Conservation (phyloP, 2,329 filamentous ascomycete species). For the Calycina marina region DNA sequence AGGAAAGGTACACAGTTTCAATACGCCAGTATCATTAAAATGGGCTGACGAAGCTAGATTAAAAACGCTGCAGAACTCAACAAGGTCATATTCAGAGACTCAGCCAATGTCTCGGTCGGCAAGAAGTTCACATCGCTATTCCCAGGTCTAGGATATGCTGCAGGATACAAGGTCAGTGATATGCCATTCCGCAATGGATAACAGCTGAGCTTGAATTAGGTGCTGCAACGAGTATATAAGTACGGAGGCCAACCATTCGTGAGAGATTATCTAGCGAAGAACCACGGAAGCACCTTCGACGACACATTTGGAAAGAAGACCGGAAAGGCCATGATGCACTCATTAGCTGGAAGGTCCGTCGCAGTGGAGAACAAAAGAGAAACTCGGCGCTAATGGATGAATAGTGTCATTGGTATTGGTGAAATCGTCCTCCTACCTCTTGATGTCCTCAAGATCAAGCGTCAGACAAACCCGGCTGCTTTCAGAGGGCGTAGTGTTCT, state of each 20-base stretch:
- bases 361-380: too few species aligned
- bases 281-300: conserved; percentile 79
- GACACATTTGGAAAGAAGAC: conserved; percentile 87
- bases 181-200: conserved; percentile 1
- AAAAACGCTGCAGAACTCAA: conserved; percentile 54
- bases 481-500: conserved; percentile 89
- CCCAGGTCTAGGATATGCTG: conserved; percentile 91
- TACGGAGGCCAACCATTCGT: conserved; percentile 95
- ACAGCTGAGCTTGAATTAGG: conserved; percentile 28
- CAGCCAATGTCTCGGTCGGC: conserved; percentile 52
- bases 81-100: conserved; percentile 85
- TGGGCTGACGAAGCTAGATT: conserved; percentile 30
- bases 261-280: conserved; percentile 67
- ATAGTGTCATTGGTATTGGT: conserved; percentile 83
- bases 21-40: background rate
- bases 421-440: conserved; percentile 91
- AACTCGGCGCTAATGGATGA: conserved; percentile 4
- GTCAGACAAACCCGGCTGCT: conserved; percentile 96
- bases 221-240: conserved; percentile 95
- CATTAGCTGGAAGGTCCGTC: conserved; percentile 71
- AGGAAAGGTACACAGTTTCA: conserved; percentile 41
- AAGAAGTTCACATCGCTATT: conserved; percentile 91
- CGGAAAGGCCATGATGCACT: conserved; percentile 96
- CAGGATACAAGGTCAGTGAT: conserved; percentile 70
- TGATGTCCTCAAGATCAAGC: conserved; percentile 98